Percentiles rank a stretch among this genome's conserved stretches.
Conservation (phyloP, 495 filamentous ascomycete species). For the Acidomyces sp. region DNA sequence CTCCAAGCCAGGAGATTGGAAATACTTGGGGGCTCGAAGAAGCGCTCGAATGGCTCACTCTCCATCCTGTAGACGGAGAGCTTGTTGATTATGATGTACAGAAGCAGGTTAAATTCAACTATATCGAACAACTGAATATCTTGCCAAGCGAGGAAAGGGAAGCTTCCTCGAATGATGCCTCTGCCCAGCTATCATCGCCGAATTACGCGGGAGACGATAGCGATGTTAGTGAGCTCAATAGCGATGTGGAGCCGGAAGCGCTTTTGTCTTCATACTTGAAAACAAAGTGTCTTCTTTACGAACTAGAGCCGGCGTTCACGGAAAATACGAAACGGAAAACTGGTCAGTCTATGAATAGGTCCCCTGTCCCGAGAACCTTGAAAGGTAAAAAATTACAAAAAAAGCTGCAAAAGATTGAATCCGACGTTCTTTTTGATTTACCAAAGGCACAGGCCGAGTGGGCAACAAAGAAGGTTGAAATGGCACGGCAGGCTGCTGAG, state of each 20-base stretch:
- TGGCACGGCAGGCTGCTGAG: slow-evolving; percentile 45
- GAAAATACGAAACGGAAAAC: no score
- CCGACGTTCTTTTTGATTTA: slow-evolving; percentile 76
- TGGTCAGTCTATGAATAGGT: no score
- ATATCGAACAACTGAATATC: background rate
- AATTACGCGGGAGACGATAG: background rate
- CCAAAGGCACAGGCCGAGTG: slow-evolving; percentile 62
- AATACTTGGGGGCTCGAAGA: slow-evolving; percentile 71
- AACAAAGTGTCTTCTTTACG: slow-evolving; percentile 55
- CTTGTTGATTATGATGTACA: slow-evolving; percentile 54
- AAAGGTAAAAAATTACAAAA: slow-evolving; percentile 47
- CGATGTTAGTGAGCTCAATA: slow-evolving; percentile 36
- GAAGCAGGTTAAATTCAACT: slow-evolving; percentile 4
- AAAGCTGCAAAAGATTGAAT: slow-evolving; percentile 64
- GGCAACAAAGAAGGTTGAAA: slow-evolving; percentile 49
- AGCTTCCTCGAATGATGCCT: background rate
- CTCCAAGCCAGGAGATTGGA: slow-evolving; percentile 36
- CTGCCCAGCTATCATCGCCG: no score
- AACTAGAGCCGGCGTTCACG: slow-evolving; percentile 58
- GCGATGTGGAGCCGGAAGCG: slow-evolving; percentile 53
- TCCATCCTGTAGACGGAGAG: slow-evolving; percentile 52
- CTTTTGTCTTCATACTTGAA: slow-evolving; percentile 64
- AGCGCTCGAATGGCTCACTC: slow-evolving; percentile 72
- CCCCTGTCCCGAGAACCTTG: no score
- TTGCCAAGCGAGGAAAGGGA: background rate